These are phyloP conservation scores for Serendipita vermifera DNA, from an alignment of 768 basidiomycete species.

Conservation along the genomic window DNA sequence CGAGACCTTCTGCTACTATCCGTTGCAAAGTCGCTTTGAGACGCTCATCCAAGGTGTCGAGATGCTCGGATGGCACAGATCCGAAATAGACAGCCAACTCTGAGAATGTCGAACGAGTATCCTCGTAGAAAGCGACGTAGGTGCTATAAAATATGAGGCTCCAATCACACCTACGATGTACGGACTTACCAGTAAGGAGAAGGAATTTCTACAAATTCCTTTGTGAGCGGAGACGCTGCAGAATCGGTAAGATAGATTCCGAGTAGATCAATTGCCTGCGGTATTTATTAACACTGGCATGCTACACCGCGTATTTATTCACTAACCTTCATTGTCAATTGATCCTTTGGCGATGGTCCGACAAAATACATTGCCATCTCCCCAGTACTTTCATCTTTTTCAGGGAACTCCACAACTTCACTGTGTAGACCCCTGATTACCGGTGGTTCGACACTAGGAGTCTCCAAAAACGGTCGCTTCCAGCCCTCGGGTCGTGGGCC, in stretches of 20 bases:
- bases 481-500: constrained; percentile 66
- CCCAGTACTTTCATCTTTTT: constrained; percentile 90
- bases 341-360: constrained; percentile 62
- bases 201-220: constrained; percentile 55
- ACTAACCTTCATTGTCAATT: constrained; percentile 55
- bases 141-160: constrained; percentile 38
- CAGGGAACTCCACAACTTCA: constrained; percentile 84
- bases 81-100: constrained; percentile 68
- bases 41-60: constrained; percentile 57
- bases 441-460: constrained; percentile 50
- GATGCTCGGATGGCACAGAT: constrained; percentile 68
- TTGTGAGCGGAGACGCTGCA: constrained; percentile 59
- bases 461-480: constrained; percentile 92
- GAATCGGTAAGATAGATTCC: constrained; percentile 83
- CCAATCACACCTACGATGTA: not conserved
- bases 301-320: not conserved
- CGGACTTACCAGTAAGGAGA: constrained; percentile 65
- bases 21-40: constrained; percentile 55
- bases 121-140: constrained; percentile 74
- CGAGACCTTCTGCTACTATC: constrained; percentile 62
- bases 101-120: constrained; percentile 54
- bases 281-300: constrained; percentile 10
- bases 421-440: constrained; percentile 29
- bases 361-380: constrained; percentile 67
- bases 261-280: constrained; percentile 70